Percentiles rank a stretch among this genome's conserved stretches.
Conservation (phyloP, 331 rosid genomes). For the Rosa hybrid region DNA sequence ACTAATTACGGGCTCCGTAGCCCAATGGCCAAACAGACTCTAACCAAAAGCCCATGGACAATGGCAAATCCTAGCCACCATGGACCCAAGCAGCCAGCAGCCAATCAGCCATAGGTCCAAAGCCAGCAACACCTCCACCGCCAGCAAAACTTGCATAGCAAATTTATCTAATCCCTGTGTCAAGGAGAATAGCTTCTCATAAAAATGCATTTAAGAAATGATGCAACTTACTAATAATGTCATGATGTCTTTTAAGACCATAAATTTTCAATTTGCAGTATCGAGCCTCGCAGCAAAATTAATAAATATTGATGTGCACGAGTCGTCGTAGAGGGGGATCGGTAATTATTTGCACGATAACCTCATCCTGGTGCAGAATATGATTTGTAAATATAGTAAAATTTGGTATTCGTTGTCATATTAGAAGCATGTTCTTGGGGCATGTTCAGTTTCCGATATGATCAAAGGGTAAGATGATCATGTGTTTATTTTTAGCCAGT, state of each 20-base stretch:
- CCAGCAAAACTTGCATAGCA: too few relatives aligned
- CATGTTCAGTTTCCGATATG: conserved; percentile 21
- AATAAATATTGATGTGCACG: background rate
- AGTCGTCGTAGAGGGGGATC: background rate
- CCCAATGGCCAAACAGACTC: too few relatives aligned
- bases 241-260: background rate
- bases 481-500: conserved; percentile 4
- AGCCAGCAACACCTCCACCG: too few relatives aligned
- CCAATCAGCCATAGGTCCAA: too few relatives aligned
- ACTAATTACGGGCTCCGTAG: too few relatives aligned
- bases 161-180: background rate
- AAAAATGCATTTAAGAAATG: background rate
- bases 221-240: background rate
- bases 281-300: background rate
- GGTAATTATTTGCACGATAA: background rate
- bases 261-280: background rate
- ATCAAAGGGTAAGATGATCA: background rate
- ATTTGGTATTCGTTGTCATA: background rate
- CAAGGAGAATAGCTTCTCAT: background rate
- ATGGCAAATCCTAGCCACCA: too few relatives aligned
- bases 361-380: background rate
- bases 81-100: too few relatives aligned
- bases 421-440: background rate
- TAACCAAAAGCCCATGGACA: too few relatives aligned
- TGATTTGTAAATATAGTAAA: background rate